Percentiles rank a stretch among this genome's conserved stretches.
phyloP scores from a whole-genome alignment of 768 basidiomycete species.

The Boletus bicolor region DNA sequence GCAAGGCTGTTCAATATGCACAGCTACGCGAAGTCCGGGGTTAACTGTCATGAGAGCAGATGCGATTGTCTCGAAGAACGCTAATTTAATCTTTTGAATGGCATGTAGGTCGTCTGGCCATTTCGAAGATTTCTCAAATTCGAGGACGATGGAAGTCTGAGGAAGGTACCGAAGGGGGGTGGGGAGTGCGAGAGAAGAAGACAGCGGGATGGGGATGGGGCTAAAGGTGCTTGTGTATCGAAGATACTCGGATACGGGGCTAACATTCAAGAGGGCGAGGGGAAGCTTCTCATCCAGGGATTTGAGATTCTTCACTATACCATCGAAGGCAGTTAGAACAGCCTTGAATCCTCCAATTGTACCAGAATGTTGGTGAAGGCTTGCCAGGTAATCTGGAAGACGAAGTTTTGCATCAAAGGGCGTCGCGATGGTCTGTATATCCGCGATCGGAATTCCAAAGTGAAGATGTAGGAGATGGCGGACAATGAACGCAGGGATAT shows the following conservation, averaged over 20 bases:
- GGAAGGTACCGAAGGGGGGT: constrained; percentile 62
- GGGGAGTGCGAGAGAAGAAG: constrained; percentile 51
- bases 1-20: constrained; percentile 54
- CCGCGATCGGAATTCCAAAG: constrained; percentile 57
- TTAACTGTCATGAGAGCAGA: constrained; percentile 53
- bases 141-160: constrained; percentile 70
- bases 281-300: constrained; percentile 69
- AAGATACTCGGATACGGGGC: constrained; percentile 67
- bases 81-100: constrained; percentile 91
- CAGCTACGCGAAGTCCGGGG: constrained; percentile 49
- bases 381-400: constrained; percentile 54
- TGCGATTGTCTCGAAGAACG: constrained; percentile 83
- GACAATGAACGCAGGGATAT: constrained; percentile 74
- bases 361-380: constrained; percentile 33
- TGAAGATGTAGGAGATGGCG: constrained; percentile 72
- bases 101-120: constrained; percentile 96
- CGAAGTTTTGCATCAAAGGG: constrained; percentile 57
- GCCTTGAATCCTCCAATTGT: constrained; percentile 61
- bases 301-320: constrained; percentile 72
- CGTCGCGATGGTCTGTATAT: constrained; percentile 56
- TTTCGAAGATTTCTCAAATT: constrained; percentile 87
- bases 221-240: constrained; percentile 82
- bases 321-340: constrained; percentile 76
- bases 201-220: constrained; percentile 67
- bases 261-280: constrained; percentile 71